A percentile compares a stretch with the other conserved stretches of the same genome.
Conservation (phyloP, 805 yeast species). For the Saccharomycopsis schoenii region DNA sequence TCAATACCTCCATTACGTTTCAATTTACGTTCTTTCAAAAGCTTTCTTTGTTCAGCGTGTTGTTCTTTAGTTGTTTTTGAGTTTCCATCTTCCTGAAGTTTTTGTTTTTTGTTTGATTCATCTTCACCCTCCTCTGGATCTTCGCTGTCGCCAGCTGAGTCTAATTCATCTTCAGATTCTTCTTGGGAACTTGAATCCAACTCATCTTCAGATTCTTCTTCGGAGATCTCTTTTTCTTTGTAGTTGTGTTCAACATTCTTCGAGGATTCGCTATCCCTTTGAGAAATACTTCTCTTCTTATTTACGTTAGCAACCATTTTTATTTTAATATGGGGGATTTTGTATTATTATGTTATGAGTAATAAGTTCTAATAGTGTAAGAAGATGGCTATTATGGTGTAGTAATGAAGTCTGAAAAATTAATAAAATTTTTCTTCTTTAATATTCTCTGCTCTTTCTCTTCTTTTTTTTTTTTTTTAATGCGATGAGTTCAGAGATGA, state of each 20-base stretch:
- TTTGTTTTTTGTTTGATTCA: constrained; percentile 26
- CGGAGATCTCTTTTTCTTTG: constrained; percentile 1
- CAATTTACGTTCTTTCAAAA: constrained; percentile 73
- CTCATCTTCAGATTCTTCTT: constrained; percentile 24
- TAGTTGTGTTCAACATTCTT: not conserved
- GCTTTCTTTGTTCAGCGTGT: constrained; percentile 74
- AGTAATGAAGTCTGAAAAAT: not conserved
- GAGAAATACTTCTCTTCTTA: constrained; percentile 1
- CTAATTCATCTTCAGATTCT: constrained; percentile 21
- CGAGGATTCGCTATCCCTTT: not conserved
- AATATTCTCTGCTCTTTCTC: not conserved
- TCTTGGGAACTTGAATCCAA: constrained; percentile 22
- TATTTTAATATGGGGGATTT: not conserved
- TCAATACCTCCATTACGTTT: constrained; percentile 80
- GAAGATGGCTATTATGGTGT: not conserved
- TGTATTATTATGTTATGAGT: not conserved
- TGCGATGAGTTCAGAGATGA: not conserved
- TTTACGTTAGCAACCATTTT: not conserved
- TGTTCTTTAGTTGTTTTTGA: constrained; percentile 46
- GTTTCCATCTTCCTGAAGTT: constrained; percentile 24
- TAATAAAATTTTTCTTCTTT: not conserved
- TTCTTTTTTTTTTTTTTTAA: not conserved
- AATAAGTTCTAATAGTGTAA: not conserved
- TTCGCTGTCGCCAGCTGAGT: constrained; percentile 22
- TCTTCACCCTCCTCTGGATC: constrained; percentile 20